Evolutionary conservation across 2,329 filamentous ascomycete species (phyloP), one percentile per base, ranked within the genome.

Genomic region (Hypomyces rosellus): DNA sequence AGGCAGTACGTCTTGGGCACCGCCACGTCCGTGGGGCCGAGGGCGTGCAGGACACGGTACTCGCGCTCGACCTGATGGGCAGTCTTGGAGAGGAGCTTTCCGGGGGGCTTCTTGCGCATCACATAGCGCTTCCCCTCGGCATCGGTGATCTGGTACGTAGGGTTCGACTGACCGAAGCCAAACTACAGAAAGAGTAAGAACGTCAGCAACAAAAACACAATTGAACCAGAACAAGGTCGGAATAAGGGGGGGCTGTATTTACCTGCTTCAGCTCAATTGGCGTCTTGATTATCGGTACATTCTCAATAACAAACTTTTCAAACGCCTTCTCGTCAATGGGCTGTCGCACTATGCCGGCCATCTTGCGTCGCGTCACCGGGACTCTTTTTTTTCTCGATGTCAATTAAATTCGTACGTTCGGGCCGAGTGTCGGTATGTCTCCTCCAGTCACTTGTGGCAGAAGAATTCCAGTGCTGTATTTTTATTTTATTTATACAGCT

Each of bases 31-130:
- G 89, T 95, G 48, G 74, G 56, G 49, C 83, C 81, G 33, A 97
- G 78, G 3, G 92, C 91, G 65, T 88, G 82, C 63, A 97, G 87
- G 63, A 97, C 87, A 62, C 86, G 84, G 73, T 93, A 93, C 71
- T 99, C 93, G 61, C 93, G 87, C 73, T 99, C 93, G 63, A 99
- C 92, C 68, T 92, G 88, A 74, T 99, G 93, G 9, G 93, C 93
- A 2, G 92, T 92, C 73, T 90, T 89, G 61, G 89, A 96, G 45
- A 97, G 78, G 37, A 99, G 84, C 72, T 86, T 84, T 56, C 93
- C 93, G n/a, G 93, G 92, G 1, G 93, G 93, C 73, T 97, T 97
- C 80, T 99, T 97, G 67, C 93, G 89, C 74, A 97, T 80, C 34
- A 99, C 93, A 71, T 85, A 96, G 64, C 84, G 83, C 59, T 74